Conservation (phyloP, 257 asterid genomes). For the Henckelia pumila region DNA sequence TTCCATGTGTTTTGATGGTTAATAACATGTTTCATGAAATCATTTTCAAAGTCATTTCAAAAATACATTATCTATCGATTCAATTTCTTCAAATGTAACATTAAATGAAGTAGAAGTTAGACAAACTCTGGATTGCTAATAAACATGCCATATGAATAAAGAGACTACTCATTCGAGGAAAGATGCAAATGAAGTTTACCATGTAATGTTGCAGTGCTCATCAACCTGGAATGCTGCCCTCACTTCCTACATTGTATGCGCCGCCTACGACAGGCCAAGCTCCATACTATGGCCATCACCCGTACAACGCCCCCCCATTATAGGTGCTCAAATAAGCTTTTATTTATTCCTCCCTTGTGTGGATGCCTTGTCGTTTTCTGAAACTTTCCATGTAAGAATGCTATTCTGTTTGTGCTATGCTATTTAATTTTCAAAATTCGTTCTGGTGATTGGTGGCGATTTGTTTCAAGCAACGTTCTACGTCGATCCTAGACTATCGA, state of each 20-base stretch:
- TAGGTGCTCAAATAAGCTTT: constrained; percentile 26
- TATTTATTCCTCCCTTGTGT: neutral
- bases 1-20: neutral
- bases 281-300: constrained; percentile 42
- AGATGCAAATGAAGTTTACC: constrained; percentile 7
- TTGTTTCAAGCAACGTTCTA: neutral
- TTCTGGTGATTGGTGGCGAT: neutral
- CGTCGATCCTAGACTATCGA: neutral
- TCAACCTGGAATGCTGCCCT: constrained; percentile 39
- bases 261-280: constrained; percentile 38
- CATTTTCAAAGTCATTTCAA: neutral
- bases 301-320: constrained; percentile 45
- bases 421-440: neutral
- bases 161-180: neutral
- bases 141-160: neutral
- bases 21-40: neutral
- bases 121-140: neutral
- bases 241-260: constrained; percentile 35
- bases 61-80: no score
- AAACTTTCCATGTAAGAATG: neutral
- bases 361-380: constrained; percentile 1
- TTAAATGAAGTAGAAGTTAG: neutral
- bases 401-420: neutral
- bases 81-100: no score
- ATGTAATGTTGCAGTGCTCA: constrained; percentile 40